Base-by-base conservation (phyloP, 495 filamentous ascomycete genomes). In the Penicillium cinerascens region DNA sequence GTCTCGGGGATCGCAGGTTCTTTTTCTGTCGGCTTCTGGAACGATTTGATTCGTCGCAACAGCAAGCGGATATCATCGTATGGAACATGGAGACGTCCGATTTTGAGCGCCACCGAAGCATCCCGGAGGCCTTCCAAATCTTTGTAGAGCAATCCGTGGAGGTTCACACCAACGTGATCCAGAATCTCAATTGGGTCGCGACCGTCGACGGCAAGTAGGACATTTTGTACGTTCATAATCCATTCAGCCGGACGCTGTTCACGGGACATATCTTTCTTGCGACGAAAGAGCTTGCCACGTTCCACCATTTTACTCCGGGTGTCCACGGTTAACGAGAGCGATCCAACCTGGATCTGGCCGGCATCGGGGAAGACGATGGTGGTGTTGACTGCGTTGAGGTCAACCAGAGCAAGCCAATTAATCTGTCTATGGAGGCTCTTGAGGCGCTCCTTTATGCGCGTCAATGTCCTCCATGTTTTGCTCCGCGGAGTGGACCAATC, bases 101-200 rank as follows among this genome's bases (percentile, higher is more conserved):
- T 76, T 65, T 97, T 97, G 40, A 97, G 74, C 2, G 89, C 86
- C 57, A 99, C 84, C 2, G 92, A 89, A 1, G 90, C 85, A 74
- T 97, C 93, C 37, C 90, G 82, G 4, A 99, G 83, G 11, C 92
- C 92, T 39, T 96, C 89, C 10, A 89, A 71, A 33, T 89, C 83
- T 54, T 88, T 87, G 69, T 92, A 92, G n/a, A 99, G 78, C 47
- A 95, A 81, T 15, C 93, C 93, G 68, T 97, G 92, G 42, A 97
- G 78, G 54, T 96, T 96, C 44, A 97, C 73, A 13, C 85, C 88
- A 44, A 88, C 85, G 60, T 88, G 86, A 65, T 99, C 95, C 65
- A 99, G 67, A 2, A 99, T 67, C 67, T 99, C 92, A n/a, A 86
- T 80, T 1, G 91, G 83, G 15, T 97, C 91, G 35, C 81, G 79